A percentile compares a stretch with the other conserved stretches of the same genome.
Evolutionary conservation across 495 filamentous ascomycete genomes (phyloP).

Genomic region (Neurospora sp.): DNA sequence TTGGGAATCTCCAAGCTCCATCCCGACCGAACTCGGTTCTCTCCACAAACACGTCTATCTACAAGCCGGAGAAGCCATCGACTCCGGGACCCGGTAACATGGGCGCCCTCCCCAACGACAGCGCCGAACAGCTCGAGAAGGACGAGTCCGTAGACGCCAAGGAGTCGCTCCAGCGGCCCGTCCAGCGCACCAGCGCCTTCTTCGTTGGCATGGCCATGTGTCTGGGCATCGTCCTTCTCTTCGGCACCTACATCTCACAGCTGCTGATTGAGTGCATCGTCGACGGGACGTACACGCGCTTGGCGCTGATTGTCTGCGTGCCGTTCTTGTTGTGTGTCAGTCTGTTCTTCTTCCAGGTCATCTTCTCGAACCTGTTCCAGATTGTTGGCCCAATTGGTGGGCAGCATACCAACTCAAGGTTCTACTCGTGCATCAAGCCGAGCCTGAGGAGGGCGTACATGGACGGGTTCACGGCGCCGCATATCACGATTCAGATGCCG

Average conservation of each 20-base stretch:
- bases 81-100: constrained; percentile 24
- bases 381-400: constrained; percentile 57
- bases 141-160: constrained; percentile 55
- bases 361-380: constrained; percentile 59
- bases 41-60: constrained; percentile 27
- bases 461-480: constrained; percentile 33
- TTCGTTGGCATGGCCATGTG: constrained; percentile 50
- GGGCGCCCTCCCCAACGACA: constrained; percentile 8
- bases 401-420: constrained; percentile 56
- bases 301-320: constrained; percentile 47
- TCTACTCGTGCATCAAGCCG: constrained; percentile 56
- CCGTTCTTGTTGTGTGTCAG: constrained; percentile 65
- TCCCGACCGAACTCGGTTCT: constrained; percentile 1
- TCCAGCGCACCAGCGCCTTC: constrained; percentile 51
- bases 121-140: constrained; percentile 38
- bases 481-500: constrained; percentile 57
- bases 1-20: neutral
- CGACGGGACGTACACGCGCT: constrained; percentile 45
- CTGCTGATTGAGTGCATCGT: constrained; percentile 52
- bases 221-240: constrained; percentile 48
- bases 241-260: constrained; percentile 47
- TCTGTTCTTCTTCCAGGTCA: constrained; percentile 59
- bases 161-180: constrained; percentile 46
- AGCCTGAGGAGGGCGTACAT: constrained; percentile 37
- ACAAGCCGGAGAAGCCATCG: constrained; percentile 34